phyloP scores from a whole-genome alignment of 805 yeast species.

The Debaryomyces prosopidis region DNA sequence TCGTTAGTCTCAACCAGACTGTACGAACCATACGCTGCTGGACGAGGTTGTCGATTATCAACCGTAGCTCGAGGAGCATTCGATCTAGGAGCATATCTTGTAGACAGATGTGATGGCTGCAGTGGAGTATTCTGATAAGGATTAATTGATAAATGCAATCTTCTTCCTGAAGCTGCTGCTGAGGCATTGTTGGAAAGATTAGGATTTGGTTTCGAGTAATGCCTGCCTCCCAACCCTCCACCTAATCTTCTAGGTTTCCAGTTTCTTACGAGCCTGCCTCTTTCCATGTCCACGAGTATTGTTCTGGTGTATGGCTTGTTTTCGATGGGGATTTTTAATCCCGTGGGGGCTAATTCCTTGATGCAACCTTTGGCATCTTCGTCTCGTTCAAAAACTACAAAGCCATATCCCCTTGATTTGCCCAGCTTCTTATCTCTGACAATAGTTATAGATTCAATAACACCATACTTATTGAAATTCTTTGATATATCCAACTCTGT shows the following conservation, averaged over 20 bases:
- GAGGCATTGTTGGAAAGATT: slow-evolving; percentile 27
- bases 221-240: slow-evolving; percentile 91
- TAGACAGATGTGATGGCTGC: neutral
- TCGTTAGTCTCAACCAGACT: neutral
- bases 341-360: slow-evolving; percentile 52
- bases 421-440: slow-evolving; percentile 37
- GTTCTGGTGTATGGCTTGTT: slow-evolving; percentile 49
- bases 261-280: slow-evolving; percentile 63
- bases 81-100: slow-evolving; percentile 3
- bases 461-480: slow-evolving; percentile 65
- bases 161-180: slow-evolving; percentile 37
- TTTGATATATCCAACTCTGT: slow-evolving; percentile 70
- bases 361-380: slow-evolving; percentile 62
- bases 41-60: neutral
- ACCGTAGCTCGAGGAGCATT: neutral
- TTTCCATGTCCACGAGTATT: slow-evolving; percentile 68
- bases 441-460: slow-evolving; percentile 54
- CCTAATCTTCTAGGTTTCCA: slow-evolving; percentile 81
- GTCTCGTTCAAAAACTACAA: slow-evolving; percentile 66
- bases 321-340: slow-evolving; percentile 27
- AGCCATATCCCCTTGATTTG: slow-evolving; percentile 80
- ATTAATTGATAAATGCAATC: slow-evolving; percentile 17
- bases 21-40: slow-evolving; percentile 2
- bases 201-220: slow-evolving; percentile 45
- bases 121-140: slow-evolving; percentile 6